A percentile compares a stretch with the other conserved stretches of the same genome.
phyloP scores from a whole-genome alignment of 1,284 basidiomycete species.

The Paramarasmius palmivorus region DNA sequence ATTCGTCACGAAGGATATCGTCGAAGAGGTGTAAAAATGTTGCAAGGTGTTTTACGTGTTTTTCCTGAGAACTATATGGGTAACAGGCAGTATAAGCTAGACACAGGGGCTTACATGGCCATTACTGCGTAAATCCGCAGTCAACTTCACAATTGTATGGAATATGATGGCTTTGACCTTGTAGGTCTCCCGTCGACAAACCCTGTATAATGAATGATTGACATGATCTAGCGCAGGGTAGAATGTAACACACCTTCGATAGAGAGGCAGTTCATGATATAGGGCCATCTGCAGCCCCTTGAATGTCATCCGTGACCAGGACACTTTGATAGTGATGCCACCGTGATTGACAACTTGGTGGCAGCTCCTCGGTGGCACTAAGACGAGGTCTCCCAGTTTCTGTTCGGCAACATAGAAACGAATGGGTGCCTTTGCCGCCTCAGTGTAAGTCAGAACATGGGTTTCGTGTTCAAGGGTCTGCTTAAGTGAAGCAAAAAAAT shows the following conservation, averaged over 20 bases:
- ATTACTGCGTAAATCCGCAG: slow-evolving; percentile 25
- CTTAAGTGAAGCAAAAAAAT: slow-evolving; percentile 58
- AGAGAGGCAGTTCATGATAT: slow-evolving; percentile 72
- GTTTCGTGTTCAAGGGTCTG: slow-evolving; percentile 74
- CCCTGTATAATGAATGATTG: slow-evolving; percentile 39
- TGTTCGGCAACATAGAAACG: slow-evolving; percentile 68
- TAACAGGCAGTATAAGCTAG: too few species aligned
- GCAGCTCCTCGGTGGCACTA: slow-evolving; percentile 76
- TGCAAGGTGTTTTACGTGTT: slow-evolving; percentile 15
- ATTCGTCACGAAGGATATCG: slow-evolving; percentile 59
- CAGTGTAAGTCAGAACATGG: slow-evolving; percentile 58
- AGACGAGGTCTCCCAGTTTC: slow-evolving; percentile 68
- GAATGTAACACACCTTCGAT: slow-evolving; percentile 53
- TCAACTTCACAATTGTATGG: slow-evolving; percentile 46
- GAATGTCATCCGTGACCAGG: slow-evolving; percentile 80
- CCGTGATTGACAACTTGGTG: slow-evolving; percentile 79
- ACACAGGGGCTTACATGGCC: too few species aligned
- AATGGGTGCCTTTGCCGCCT: slow-evolving; percentile 67
- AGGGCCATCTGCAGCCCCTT: slow-evolving; percentile 56
- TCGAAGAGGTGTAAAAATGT: slow-evolving; percentile 53
- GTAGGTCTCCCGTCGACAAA: slow-evolving; percentile 76
- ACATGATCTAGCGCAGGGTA: neutral
- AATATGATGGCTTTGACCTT: slow-evolving; percentile 66
- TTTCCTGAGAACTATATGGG: too few species aligned
- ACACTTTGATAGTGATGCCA: slow-evolving; percentile 75